Base-by-base conservation (phyloP, 164 flowering plant genomes). In the Dillenia turbinata region DNA sequence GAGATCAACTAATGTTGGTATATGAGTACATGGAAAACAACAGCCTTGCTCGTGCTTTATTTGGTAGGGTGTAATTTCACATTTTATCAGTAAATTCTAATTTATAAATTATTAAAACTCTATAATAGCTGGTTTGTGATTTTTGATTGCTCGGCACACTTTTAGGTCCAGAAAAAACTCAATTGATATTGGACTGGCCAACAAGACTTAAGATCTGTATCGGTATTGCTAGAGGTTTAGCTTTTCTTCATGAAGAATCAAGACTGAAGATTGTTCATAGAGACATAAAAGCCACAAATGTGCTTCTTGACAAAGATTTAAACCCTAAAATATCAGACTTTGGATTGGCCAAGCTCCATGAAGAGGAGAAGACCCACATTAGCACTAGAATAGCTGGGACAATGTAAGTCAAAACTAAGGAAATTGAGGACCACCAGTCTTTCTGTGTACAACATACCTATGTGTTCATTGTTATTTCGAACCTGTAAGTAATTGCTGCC, bases 341-440 rank as follows among this genome's bases (percentile, higher is more conserved):
- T 67, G 92, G 92, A 19, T 66, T 86, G 71, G 92, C 91, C n/a
- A 83, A 61, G 74, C 88, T 86, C 58, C 78, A 82, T 57, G 91
- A 84, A 60, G 84, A 75, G 57, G 88, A 75, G 17, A 80, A 82
- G 55, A 74, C 79, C 53, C 91, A 84, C 64, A 80, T 86, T 47
- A 86, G 83, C 77, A 86, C 91, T 15, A 65, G 85, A 66, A 65
- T 86, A 10, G 88, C 85, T n/a, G 91, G 91, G 59, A 86, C 91
- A 6, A 69, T 80, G 91, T 84, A 45, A 70, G 81, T 73, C 52
- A 50, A 33, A 33, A 33, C 40, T 33, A 33, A 33, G 40, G 40
- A 33, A 5, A 33, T 33, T 33, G 40, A 33, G 7, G 7, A 33
- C 40, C 40, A 33, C 40, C 40, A 33, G 40, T 26, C 40, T 26